Percentiles rank a stretch among this genome's conserved stretches.
Evolutionary conservation across 2,329 filamentous ascomycete species (phyloP).

Genomic region (Pseudogymnoascus sp.): DNA sequence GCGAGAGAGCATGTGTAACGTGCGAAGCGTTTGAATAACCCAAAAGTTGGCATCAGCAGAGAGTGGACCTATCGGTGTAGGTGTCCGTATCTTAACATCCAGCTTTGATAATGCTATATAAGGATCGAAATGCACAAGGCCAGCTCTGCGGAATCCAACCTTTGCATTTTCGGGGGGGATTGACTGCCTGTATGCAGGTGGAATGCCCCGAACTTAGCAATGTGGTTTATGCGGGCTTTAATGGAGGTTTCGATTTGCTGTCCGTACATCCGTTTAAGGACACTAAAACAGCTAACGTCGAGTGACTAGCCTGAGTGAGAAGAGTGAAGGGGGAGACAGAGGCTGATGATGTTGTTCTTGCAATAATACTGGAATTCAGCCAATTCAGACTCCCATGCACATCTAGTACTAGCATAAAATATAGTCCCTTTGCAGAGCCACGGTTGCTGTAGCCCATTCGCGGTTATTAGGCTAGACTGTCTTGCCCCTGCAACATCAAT

Average conservation of each 20-base stretch:
- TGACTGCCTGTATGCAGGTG: slow-evolving; percentile 21
- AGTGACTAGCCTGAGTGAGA: slow-evolving; percentile 26
- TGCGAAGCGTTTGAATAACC: slow-evolving; percentile 19
- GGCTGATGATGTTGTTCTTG: slow-evolving; percentile 31
- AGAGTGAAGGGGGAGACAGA: slow-evolving; percentile 31
- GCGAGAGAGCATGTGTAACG: slow-evolving; percentile 13
- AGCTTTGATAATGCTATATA: slow-evolving; percentile 29
- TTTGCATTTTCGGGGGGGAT: slow-evolving; percentile 26
- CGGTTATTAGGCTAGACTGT: slow-evolving; percentile 20
- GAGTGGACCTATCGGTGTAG: slow-evolving; percentile 14
- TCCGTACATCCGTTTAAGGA: slow-evolving; percentile 30
- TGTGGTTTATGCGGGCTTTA: slow-evolving; percentile 25
- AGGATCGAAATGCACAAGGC: slow-evolving; percentile 28
- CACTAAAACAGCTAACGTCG: slow-evolving; percentile 31
- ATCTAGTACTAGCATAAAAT: slow-evolving; percentile 33
- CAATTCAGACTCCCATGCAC: slow-evolving; percentile 28
- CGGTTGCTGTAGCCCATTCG: slow-evolving; percentile 24
- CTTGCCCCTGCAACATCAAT: slow-evolving; percentile 16
- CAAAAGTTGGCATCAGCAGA: slow-evolving; percentile 10
- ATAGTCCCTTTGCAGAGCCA: slow-evolving; percentile 20
- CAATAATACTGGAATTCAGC: slow-evolving; percentile 30
- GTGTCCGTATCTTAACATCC: slow-evolving; percentile 22
- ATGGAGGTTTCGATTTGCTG: slow-evolving; percentile 26
- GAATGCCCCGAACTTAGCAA: slow-evolving; percentile 27
- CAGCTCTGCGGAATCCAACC: slow-evolving; percentile 26